Evolutionary conservation across 75 land plant genomes (phyloP), one percentile per base, ranked within the genome.

Genomic region (Cryptomeria japonica): DNA sequence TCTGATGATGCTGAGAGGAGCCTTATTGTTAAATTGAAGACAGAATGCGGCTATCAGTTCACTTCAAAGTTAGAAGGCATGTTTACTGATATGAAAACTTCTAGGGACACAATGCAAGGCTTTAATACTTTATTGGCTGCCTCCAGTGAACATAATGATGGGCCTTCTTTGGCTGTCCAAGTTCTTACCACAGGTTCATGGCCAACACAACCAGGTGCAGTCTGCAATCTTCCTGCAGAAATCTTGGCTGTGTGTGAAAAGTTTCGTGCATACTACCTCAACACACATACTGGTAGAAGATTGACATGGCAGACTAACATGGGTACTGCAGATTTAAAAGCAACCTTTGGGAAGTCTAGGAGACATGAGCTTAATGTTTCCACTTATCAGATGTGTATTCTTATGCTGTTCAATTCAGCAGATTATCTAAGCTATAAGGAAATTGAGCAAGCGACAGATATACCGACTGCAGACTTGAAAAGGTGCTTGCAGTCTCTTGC

Each of bases 1-100:
- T 98, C 99, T 42, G 99, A 97, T 93, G 99, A 98, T 92, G 99
- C 99, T 41, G 99, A 98, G 89, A 95, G 97, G 87, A 97, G 97
- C 85, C 79, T 98, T 80, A 95, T 98, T 53, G 96, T 97, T 37
- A 97, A 98, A 91, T 93, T 98, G 36, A 98, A 98, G 92, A 98
- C 99, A 51, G 99, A 98, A 84, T 98, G 99, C 90, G 99, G 99
- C 3, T 97, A 97, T 87, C 99, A 98, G 87, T 98, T 98, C 80
- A 98, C 99, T 34, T 97, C 97, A 15, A 98, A 98, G 89, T 89
- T 98, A 84, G 99, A 98, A 90, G 99, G 99, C 70, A 98, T 98
- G 99, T 98, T 98, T 86, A 95, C 97, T 9, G 99, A 98, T 87
- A 98, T 98, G 99, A 98, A 94, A 82, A 98, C 99, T 36, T 98